Percentiles rank a stretch among this genome's conserved stretches.
Conservation (phyloP, 768 basidiomycete genomes). For the Tubosaeta sp. region DNA sequence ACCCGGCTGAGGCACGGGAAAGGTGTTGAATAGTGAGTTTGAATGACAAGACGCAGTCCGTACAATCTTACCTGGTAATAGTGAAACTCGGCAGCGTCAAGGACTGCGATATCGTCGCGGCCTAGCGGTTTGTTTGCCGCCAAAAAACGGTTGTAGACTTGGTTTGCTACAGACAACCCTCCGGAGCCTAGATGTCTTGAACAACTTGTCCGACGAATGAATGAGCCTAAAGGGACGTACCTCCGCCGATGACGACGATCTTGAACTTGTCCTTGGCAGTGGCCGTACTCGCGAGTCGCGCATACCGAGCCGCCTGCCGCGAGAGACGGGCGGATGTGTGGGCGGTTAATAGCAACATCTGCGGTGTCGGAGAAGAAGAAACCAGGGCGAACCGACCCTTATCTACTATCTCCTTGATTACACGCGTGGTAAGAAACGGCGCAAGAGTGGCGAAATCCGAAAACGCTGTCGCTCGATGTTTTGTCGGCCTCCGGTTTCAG, state of each 20-base stretch:
- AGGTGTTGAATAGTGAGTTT: neutral
- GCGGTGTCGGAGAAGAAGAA: neutral
- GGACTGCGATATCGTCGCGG: conserved; percentile 76
- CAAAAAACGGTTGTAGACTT: conserved; percentile 79
- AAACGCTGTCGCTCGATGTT: no score
- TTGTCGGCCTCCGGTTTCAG: neutral
- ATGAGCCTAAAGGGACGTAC: conserved; percentile 36
- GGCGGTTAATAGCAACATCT: neutral
- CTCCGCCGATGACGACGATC: conserved; percentile 84
- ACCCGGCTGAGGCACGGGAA: conserved; percentile 59
- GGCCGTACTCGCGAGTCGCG: conserved; percentile 23
- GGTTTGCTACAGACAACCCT: conserved; percentile 80
- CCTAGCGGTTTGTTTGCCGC: conserved; percentile 63
- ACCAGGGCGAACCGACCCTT: no score
- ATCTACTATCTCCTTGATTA: neutral
- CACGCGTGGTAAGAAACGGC: conserved; percentile 2
- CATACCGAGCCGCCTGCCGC: conserved; percentile 5
- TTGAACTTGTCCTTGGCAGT: conserved; percentile 57
- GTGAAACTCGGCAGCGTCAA: conserved; percentile 80
- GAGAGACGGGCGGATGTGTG: conserved; percentile 5
- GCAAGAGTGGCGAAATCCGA: conserved; percentile 13
- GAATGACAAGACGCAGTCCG: neutral
- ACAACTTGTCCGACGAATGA: neutral
- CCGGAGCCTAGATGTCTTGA: neutral
- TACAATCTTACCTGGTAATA: conserved; percentile 40